phyloP scores from a whole-genome alignment of 2,329 filamentous ascomycete species.

The Diaporthe ilicicola region DNA sequence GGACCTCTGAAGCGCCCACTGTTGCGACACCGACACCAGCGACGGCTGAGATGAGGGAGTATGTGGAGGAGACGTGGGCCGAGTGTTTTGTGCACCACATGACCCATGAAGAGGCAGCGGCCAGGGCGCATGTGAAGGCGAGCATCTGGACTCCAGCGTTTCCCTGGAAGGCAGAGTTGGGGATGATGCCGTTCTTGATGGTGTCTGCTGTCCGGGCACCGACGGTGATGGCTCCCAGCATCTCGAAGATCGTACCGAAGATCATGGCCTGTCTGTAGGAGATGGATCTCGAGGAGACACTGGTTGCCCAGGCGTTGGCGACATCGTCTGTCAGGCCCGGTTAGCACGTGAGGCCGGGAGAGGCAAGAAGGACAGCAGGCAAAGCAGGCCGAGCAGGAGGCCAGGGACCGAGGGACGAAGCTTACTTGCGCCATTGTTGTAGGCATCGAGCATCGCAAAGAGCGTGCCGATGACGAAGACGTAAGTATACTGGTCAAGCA shows the following conservation, averaged over 20 bases:
- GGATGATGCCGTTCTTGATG: conserved; percentile 82
- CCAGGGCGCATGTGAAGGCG: conserved; percentile 71
- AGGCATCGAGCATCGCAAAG: conserved; percentile 80
- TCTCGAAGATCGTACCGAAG: conserved; percentile 72
- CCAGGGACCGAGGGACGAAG: not conserved
- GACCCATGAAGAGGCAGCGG: conserved; percentile 75
- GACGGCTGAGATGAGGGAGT: conserved; percentile 74
- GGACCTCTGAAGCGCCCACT: conserved; percentile 66
- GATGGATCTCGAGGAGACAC: conserved; percentile 81
- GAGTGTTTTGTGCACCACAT: conserved; percentile 83
- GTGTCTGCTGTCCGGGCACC: conserved; percentile 77
- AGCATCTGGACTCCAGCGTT: conserved; percentile 74
- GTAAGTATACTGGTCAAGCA: conserved; percentile 73
- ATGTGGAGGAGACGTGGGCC: conserved; percentile 77
- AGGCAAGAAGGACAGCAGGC: not conserved
- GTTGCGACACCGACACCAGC: conserved; percentile 75
- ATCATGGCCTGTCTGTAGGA: conserved; percentile 75
- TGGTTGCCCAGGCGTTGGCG: conserved; percentile 84
- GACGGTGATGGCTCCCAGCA: conserved; percentile 72
- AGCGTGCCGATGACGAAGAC: conserved; percentile 79
- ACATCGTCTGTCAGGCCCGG: conserved; percentile 73
- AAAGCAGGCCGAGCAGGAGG: not conserved
- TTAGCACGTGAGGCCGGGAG: not conserved
- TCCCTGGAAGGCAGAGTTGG: conserved; percentile 62
- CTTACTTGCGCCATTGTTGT: conserved; percentile 81